Conservation (phyloP, 2,329 filamentous ascomycete genomes). For the Tolypocladium cylindrosporum region DNA sequence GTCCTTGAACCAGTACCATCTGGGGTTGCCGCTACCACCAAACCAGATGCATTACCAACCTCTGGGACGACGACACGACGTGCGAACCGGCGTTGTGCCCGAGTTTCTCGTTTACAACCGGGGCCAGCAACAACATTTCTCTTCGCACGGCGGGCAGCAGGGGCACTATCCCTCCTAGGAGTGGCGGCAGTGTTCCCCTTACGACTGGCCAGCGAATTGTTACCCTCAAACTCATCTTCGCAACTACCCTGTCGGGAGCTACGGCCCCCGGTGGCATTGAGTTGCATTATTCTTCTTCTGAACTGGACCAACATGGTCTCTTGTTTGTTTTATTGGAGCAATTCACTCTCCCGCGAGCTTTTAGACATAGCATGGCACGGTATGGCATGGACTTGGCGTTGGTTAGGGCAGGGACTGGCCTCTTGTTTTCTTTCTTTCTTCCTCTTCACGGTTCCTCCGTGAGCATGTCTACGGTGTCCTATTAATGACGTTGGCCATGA, state of each 20-base stretch:
- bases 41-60: slow-evolving; percentile 78
- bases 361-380: slow-evolving; percentile 15
- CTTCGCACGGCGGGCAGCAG: slow-evolving; percentile 16
- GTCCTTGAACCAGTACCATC: slow-evolving; percentile 65
- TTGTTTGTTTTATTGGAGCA: slow-evolving; percentile 8
- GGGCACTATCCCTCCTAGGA: slow-evolving; percentile 26
- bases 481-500: background rate
- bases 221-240: background rate
- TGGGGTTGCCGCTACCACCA: slow-evolving; percentile 46
- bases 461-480: background rate
- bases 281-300: background rate
- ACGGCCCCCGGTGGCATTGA: background rate
- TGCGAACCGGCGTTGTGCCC: slow-evolving; percentile 62
- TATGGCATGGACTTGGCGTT: slow-evolving; percentile 21
- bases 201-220: background rate
- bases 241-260: background rate
- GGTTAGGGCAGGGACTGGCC: slow-evolving; percentile 9
- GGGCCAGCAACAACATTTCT: slow-evolving; percentile 16
- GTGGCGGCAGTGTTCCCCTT: slow-evolving; percentile 11
- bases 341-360: slow-evolving; percentile 6
- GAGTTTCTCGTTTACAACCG: slow-evolving; percentile 38
- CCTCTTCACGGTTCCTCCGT: background rate
- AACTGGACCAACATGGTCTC: background rate
- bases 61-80: slow-evolving; percentile 56
- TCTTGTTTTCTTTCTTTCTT: background rate